Evolutionary conservation across 768 basidiomycete genomes (phyloP).

Genomic region (Podaxis mareebaensis): DNA sequence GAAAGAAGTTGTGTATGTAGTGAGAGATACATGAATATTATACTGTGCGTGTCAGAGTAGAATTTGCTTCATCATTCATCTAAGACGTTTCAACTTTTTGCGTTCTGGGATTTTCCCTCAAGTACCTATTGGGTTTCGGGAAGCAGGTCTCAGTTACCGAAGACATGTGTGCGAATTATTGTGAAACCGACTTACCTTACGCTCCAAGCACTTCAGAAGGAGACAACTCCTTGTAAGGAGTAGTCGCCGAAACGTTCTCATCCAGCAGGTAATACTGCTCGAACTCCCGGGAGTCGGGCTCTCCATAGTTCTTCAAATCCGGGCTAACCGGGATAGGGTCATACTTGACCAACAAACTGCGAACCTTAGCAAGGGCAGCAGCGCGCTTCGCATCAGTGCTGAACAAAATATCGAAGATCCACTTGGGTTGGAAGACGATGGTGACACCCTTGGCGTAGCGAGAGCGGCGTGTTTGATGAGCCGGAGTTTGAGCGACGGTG

Average conservation of each 20-base stretch:
- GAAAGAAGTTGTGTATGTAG: not conserved
- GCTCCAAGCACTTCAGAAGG: constrained; percentile 9
- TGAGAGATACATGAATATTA: not conserved
- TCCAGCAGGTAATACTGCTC: constrained; percentile 23
- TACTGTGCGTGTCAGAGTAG: not conserved
- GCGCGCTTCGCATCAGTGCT: constrained; percentile 22
- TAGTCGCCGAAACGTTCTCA: constrained; percentile 22
- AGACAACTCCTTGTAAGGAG: constrained; percentile 18
- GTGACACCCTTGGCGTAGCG: constrained; percentile 23
- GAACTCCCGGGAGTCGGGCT: constrained; percentile 21
- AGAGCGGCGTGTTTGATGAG: constrained; percentile 20
- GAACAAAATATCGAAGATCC: constrained; percentile 26
- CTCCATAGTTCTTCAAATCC: constrained; percentile 25
- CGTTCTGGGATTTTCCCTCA: not conserved
- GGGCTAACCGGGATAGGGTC: constrained; percentile 24
- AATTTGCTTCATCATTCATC: not conserved
- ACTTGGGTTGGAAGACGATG: constrained; percentile 26
- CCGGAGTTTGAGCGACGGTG: constrained; percentile 23
- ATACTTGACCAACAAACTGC: constrained; percentile 22
- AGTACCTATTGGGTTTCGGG: not conserved
- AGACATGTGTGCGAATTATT: not conserved
- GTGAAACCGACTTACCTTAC: not conserved
- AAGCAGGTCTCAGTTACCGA: not conserved
- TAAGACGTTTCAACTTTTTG: not conserved
- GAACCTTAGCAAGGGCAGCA: constrained; percentile 22